phyloP scores from a whole-genome alignment of 768 basidiomycete species.

The Auricularia sp. region DNA sequence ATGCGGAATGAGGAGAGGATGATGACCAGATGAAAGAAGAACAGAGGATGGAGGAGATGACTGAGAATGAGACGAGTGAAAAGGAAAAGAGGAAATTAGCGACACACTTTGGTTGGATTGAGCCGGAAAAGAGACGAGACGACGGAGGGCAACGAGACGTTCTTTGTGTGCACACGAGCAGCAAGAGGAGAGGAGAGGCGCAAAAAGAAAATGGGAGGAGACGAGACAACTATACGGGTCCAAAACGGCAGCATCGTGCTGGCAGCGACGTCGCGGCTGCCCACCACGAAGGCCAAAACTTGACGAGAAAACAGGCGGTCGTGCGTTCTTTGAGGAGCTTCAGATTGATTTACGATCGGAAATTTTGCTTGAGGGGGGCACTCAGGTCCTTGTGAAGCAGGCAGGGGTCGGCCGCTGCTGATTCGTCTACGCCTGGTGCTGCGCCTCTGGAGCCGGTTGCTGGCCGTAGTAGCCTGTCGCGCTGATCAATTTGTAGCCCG shows the following conservation, averaged over 20 bases:
- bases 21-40: conserved; percentile 21
- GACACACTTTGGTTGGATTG: not conserved
- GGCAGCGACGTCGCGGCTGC: not conserved
- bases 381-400: not conserved
- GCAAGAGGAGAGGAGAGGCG: not conserved
- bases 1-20: conserved; percentile 24
- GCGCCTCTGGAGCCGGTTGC: conserved; percentile 44
- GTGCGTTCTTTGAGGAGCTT: not conserved
- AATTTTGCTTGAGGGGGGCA: not conserved
- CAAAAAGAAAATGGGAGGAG: not conserved
- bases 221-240: not conserved
- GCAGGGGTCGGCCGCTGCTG: conserved; percentile 11
- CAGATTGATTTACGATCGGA: not conserved
- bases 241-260: not conserved
- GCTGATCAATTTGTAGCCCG: not conserved
- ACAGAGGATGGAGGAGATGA: conserved; percentile 2
- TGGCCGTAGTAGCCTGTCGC: conserved; percentile 70
- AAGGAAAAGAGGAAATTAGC: conserved; percentile 6
- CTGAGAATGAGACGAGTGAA: not conserved
- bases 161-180: not conserved
- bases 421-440: conserved; percentile 26
- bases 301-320: not conserved
- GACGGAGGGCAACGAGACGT: not conserved
- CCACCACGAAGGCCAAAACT: not conserved
- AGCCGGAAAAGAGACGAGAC: not conserved